These are phyloP conservation scores for Salinomyces thailandicus DNA, from an alignment of 2,329 filamentous ascomycete genomes.

Conservation along the genomic window DNA sequence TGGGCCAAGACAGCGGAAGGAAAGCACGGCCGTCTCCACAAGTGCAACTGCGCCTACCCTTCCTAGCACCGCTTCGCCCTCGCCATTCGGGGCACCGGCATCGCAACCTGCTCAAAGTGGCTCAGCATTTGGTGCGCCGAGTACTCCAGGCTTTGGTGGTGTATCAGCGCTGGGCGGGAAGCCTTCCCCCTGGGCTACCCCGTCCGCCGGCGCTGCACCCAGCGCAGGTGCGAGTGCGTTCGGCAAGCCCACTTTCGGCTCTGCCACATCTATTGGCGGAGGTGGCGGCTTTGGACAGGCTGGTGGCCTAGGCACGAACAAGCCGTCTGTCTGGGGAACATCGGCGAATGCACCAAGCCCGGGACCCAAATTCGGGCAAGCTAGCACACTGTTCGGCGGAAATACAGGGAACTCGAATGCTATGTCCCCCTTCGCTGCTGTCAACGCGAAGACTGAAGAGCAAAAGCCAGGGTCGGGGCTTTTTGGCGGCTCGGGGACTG, in stretches of 20 bases:
- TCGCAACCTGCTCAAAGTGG: not conserved
- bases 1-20: conserved; percentile 7
- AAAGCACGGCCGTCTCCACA: not conserved
- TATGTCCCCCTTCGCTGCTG: not conserved
- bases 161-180: conserved; percentile 18
- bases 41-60: conserved; percentile 4
- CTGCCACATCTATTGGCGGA: conserved; percentile 5
- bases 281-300: conserved; percentile 15
- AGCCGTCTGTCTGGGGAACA: conserved; percentile 16
- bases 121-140: conserved; percentile 9
- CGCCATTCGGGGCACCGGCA: conserved; percentile 3
- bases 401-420: conserved; percentile 7
- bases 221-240: conserved; percentile 10
- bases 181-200: conserved; percentile 20
- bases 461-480: not conserved
- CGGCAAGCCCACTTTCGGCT: conserved; percentile 17
- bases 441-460: not conserved
- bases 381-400: conserved; percentile 11
- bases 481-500: conserved; percentile 8
- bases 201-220: conserved; percentile 9
- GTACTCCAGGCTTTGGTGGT: conserved; percentile 15
- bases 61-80: not conserved
- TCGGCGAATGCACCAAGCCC: conserved; percentile 1
- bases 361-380: conserved; percentile 5
- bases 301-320: conserved; percentile 16